These are phyloP conservation scores for Skeletonema costatum DNA, from an alignment of 108 stramenopile genomes.

Conservation along the genomic window DNA sequence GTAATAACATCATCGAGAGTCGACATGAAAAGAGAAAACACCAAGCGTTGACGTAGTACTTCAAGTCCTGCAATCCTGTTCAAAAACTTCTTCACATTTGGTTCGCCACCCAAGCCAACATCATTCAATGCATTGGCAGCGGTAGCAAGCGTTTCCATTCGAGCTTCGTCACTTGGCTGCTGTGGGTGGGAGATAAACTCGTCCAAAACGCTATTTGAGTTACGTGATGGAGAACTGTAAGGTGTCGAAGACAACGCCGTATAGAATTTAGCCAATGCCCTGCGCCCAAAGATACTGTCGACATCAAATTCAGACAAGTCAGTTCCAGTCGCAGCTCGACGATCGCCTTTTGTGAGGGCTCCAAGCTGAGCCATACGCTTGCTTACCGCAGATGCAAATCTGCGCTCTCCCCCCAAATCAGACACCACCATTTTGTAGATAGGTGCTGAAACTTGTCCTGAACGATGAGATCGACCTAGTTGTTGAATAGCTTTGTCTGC, in stretches of 20 bases:
- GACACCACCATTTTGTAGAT: slow-evolving; percentile 70
- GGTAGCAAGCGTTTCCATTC: slow-evolving; percentile 18
- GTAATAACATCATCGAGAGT: slow-evolving; percentile 56
- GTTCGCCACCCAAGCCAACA: slow-evolving; percentile 39
- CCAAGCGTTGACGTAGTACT: slow-evolving; percentile 53
- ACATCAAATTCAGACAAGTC: slow-evolving; percentile 56
- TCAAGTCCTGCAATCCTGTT: slow-evolving; percentile 64
- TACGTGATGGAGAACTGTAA: slow-evolving; percentile 16
- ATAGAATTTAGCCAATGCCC: slow-evolving; percentile 41
- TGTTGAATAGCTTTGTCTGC: slow-evolving; percentile 92
- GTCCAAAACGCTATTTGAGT: slow-evolving; percentile 42
- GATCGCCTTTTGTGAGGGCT: slow-evolving; percentile 83
- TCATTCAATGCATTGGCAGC: slow-evolving; percentile 31
- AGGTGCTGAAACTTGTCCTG: slow-evolving; percentile 67
- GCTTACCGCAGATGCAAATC: slow-evolving; percentile 81
- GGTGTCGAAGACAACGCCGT: slow-evolving; percentile 24
- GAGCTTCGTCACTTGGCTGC: slow-evolving; percentile 12
- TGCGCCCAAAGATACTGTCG: slow-evolving; percentile 49
- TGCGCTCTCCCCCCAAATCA: slow-evolving; percentile 76
- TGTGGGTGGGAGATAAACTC: slow-evolving; percentile 21
- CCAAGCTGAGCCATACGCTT: slow-evolving; percentile 80
- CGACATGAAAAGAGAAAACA: slow-evolving; percentile 63
- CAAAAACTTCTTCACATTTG: slow-evolving; percentile 58
- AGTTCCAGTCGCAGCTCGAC: slow-evolving; percentile 62
- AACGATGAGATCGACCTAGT: slow-evolving; percentile 82